phyloP scores from a whole-genome alignment of 495 filamentous ascomycete genomes.

The Amniculicola lignicola region DNA sequence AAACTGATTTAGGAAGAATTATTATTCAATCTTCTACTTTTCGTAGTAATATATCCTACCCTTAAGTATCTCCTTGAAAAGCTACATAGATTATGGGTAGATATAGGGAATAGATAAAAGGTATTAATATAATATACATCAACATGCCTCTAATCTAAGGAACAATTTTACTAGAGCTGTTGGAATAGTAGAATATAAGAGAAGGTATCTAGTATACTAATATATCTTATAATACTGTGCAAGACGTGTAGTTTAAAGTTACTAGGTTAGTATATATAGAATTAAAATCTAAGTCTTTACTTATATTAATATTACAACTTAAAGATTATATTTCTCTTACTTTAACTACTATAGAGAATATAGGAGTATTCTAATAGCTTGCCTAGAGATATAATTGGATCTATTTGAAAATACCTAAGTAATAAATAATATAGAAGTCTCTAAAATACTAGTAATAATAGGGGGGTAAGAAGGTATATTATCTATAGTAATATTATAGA shows the following conservation, averaged over 20 bases:
- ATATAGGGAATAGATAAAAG: too few relatives aligned
- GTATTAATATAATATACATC: too few relatives aligned
- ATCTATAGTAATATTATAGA: too few relatives aligned
- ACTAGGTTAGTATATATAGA: too few relatives aligned
- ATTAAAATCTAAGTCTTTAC: conserved; percentile 26
- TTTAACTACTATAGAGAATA: conserved; percentile 18
- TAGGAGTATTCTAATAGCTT: not conserved
- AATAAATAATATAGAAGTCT: conserved; percentile 19
- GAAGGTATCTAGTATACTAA: conserved; percentile 7
- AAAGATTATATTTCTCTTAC: conserved; percentile 10
- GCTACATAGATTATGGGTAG: too few relatives aligned
- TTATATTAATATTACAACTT: conserved; percentile 18
- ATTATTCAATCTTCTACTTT: not conserved
- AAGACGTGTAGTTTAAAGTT: too few relatives aligned
- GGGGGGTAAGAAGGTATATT: conserved; percentile 21
- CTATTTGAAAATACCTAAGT: conserved; percentile 24
- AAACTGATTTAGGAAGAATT: not conserved
- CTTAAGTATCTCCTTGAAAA: too few relatives aligned
- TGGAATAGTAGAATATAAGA: conserved; percentile 11
- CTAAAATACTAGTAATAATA: conserved; percentile 31
- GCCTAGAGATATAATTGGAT: conserved; percentile 14
- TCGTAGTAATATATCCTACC: not conserved
- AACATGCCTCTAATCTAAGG: conserved; percentile 25
- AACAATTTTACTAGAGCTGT: conserved; percentile 10
- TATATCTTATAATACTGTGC: too few relatives aligned